Evolutionary conservation across 2,329 filamentous ascomycete species (phyloP).

Genomic region (Lecanosticta acicola): DNA sequence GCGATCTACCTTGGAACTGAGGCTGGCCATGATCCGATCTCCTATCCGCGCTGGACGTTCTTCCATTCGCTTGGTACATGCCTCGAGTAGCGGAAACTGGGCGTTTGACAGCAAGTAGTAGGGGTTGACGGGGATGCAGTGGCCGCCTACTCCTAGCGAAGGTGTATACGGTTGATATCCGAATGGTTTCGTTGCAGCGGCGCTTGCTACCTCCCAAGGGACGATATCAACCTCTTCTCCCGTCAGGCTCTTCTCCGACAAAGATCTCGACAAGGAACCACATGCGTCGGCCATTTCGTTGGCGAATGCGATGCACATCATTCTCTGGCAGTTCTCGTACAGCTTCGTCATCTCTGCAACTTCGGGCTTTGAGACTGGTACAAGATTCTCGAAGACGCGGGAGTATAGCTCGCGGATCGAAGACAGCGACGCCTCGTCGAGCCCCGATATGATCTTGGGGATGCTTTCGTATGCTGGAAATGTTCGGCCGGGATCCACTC

Average conservation of each 20-base stretch:
- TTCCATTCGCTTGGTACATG: conserved; percentile 43
- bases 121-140: conserved; percentile 54
- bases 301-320: conserved; percentile 21
- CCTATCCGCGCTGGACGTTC: conserved; percentile 40
- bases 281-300: conserved; percentile 22
- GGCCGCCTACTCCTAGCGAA: conserved; percentile 49
- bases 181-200: conserved; percentile 32
- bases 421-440: conserved; percentile 1
- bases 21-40: conserved; percentile 33
- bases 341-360: conserved; percentile 13
- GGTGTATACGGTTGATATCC: conserved; percentile 48
- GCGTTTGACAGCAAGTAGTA: conserved; percentile 45
- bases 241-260: not conserved
- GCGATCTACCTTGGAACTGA: not conserved
- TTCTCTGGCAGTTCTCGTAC: conserved; percentile 14
- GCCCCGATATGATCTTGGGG: conserved; percentile 11
- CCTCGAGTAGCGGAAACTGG: conserved; percentile 43
- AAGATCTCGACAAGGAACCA: not conserved
- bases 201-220: conserved; percentile 15
- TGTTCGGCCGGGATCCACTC: conserved; percentile 9
- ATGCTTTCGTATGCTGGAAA: conserved; percentile 3
- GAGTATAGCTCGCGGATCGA: conserved; percentile 6
- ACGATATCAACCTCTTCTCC: conserved; percentile 11
- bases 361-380: conserved; percentile 6
- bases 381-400: conserved; percentile 6